A percentile compares a stretch with the other conserved stretches of the same genome.
phyloP scores from a whole-genome alignment of 768 basidiomycete genomes.

The Lenzites betulinus region DNA sequence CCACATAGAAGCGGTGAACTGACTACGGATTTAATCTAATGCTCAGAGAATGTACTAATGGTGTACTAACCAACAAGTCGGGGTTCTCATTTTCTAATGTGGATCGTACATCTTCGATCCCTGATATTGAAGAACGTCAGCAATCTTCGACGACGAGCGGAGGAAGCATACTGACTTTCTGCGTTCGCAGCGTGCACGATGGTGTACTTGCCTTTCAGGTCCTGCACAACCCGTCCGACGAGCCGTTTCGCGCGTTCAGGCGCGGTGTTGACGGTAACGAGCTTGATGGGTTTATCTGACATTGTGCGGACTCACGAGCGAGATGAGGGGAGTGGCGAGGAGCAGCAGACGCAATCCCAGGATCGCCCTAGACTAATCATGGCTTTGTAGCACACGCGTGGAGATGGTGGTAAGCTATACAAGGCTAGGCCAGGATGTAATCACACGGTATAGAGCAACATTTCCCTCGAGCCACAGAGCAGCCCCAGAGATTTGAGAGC shows the following conservation, averaged over 20 bases:
- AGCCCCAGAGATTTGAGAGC: too few species aligned
- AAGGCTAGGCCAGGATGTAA: too few species aligned
- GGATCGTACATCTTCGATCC: conserved; percentile 19
- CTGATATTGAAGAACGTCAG: not conserved
- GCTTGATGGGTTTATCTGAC: not conserved
- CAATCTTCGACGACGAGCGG: not conserved
- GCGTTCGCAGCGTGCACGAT: conserved; percentile 22
- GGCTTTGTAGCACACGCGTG: too few species aligned
- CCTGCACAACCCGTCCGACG: conserved; percentile 23
- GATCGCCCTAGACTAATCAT: too few species aligned
- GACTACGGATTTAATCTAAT: not conserved
- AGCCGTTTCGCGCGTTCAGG: conserved; percentile 24
- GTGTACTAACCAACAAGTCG: conserved; percentile 21
- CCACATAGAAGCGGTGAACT: conserved; percentile 28
- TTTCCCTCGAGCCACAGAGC: too few species aligned
- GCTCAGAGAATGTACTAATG: too few species aligned
- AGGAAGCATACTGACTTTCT: conserved; percentile 14
- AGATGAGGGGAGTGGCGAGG: not conserved
- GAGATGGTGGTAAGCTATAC: too few species aligned
- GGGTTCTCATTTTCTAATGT: conserved; percentile 18
- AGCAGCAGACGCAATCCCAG: too few species aligned
- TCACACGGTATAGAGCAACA: too few species aligned
- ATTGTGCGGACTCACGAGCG: not conserved
- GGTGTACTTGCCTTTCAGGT: conserved; percentile 20
- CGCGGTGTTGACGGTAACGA: conserved; percentile 24